Evolutionary conservation across 768 basidiomycete genomes (phyloP).

Genomic region (Hygrophoropsis aurantiaca): DNA sequence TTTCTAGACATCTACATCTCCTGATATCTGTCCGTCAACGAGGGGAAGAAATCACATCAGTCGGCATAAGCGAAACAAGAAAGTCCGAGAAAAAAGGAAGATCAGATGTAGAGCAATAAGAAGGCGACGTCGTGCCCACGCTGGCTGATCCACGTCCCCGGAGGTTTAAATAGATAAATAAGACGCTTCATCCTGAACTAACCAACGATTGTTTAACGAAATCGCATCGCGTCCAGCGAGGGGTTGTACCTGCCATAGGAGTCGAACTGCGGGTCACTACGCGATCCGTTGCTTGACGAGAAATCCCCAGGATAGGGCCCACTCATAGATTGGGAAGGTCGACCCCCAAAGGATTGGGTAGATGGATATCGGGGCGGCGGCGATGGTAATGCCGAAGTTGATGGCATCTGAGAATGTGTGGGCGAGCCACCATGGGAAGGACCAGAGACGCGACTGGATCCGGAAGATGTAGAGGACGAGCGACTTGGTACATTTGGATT

Average conservation of each 20-base stretch:
- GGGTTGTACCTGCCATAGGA: slow-evolving; percentile 10
- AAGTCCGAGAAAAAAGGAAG: too few relatives aligned
- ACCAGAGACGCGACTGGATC: slow-evolving; percentile 32
- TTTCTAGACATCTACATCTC: background rate
- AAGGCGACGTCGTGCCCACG: too few relatives aligned
- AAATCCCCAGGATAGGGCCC: slow-evolving; percentile 12
- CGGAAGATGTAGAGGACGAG: slow-evolving; percentile 31
- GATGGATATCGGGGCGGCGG: background rate
- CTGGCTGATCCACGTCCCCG: background rate
- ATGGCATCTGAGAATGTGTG: slow-evolving; percentile 10
- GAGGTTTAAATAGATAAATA: background rate
- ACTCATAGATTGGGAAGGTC: slow-evolving; percentile 20
- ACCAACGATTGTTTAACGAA: slow-evolving; percentile 7
- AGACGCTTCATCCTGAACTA: background rate
- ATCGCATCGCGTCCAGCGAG: slow-evolving; percentile 23
- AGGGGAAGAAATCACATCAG: background rate
- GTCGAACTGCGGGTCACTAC: slow-evolving; percentile 20
- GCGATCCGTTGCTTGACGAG: slow-evolving; percentile 24
- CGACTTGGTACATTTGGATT: slow-evolving; percentile 26
- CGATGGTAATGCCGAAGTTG: background rate
- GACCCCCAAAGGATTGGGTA: slow-evolving; percentile 4
- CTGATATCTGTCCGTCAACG: slow-evolving; percentile 1
- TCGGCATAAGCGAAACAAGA: too few relatives aligned
- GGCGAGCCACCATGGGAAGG: slow-evolving; percentile 27
- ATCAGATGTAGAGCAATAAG: too few relatives aligned